Conservation (phyloP, 1,139 yeast genomes). For the Suhomyces maxii region DNA sequence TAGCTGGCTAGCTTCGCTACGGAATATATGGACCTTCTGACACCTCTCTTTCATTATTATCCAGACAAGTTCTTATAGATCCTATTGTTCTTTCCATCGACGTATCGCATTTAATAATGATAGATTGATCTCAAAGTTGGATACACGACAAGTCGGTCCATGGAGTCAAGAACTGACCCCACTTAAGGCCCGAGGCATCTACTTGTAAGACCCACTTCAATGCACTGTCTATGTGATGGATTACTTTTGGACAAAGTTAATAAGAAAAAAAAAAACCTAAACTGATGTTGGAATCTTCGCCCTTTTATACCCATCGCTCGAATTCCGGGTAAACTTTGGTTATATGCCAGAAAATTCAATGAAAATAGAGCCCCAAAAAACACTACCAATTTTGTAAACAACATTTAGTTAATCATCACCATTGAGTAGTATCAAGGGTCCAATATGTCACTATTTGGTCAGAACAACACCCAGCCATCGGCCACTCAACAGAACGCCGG, state of each 20-base stretch:
- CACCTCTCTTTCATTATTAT: slow-evolving; percentile 53
- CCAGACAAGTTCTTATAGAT: slow-evolving; percentile 57
- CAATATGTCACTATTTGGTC: slow-evolving; percentile 13
- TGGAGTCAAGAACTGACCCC: slow-evolving; percentile 30
- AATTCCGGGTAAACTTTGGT: slow-evolving; percentile 16
- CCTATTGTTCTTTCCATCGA: slow-evolving; percentile 48
- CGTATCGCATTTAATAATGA: slow-evolving; percentile 41
- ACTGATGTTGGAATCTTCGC: background rate
- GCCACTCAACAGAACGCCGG: background rate
- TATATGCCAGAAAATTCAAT: slow-evolving; percentile 3
- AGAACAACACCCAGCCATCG: slow-evolving; percentile 4
- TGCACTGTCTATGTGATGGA: slow-evolving; percentile 59
- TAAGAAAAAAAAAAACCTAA: slow-evolving; percentile 14
- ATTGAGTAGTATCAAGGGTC: background rate
- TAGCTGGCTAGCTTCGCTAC: background rate
- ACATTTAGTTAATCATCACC: slow-evolving; percentile 1
- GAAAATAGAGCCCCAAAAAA: slow-evolving; percentile 10
- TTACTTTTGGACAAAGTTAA: slow-evolving; percentile 54
- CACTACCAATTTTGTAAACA: slow-evolving; percentile 3
- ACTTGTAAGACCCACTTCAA: slow-evolving; percentile 22
- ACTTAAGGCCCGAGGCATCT: slow-evolving; percentile 22
- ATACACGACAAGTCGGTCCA: slow-evolving; percentile 14
- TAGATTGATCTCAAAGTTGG: slow-evolving; percentile 15
- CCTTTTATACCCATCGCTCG: slow-evolving; percentile 11
- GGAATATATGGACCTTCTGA: slow-evolving; percentile 48